These are phyloP conservation scores for Diophrys sp. DNA, from an alignment of 73 alveolate genomes.

Conservation along the genomic window DNA sequence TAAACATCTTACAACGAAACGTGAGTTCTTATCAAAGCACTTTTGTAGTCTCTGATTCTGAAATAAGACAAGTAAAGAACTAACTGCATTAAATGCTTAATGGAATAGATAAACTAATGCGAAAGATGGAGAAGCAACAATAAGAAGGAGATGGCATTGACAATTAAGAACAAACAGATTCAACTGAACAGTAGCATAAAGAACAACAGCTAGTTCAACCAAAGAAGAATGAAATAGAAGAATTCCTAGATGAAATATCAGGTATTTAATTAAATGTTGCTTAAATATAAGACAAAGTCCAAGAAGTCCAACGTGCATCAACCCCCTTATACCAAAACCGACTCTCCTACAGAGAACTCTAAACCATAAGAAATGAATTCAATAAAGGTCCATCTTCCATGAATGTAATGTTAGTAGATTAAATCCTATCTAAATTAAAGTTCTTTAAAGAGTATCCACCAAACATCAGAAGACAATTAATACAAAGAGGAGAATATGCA, in stretches of 20 bases:
- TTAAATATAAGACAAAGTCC: neutral
- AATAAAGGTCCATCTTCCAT: neutral
- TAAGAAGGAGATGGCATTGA: no score
- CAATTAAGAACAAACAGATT: no score
- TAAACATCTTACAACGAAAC: no score
- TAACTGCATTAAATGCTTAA: neutral
- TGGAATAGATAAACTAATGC: neutral
- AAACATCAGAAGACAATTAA: slow-evolving; percentile 8
- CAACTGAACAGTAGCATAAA: no score
- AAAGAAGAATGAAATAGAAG: neutral
- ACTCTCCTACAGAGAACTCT: neutral
- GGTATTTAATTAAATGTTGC: neutral
- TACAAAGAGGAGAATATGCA: neutral
- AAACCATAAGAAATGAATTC: neutral
- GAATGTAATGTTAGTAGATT: neutral
- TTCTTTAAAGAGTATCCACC: slow-evolving; percentile 38
- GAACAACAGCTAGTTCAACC: neutral
- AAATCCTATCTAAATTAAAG: neutral
- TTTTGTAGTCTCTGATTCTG: neutral
- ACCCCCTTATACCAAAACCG: neutral
- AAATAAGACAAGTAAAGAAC: neutral
- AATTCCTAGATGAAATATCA: neutral
- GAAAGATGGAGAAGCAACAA: neutral
- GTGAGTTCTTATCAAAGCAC: neutral
- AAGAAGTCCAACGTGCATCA: neutral